Evolutionary conservation across 495 filamentous ascomycete species (phyloP).

Genomic region (Daldinia loculata): DNA sequence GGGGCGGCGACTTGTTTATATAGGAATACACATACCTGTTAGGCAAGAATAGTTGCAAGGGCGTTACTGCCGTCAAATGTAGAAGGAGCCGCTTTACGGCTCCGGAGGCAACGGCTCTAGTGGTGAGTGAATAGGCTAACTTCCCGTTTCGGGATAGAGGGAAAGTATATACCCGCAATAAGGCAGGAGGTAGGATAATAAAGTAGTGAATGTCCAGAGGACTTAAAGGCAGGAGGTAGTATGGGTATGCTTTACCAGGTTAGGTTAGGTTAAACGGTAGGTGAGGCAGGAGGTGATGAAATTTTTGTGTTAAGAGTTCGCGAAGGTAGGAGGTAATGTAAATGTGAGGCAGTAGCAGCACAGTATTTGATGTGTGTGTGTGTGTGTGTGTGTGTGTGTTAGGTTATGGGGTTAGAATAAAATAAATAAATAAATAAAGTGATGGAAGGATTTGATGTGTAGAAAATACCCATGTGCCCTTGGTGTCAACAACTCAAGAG

Average conservation of each 20-base stretch:
- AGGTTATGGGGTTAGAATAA: neutral
- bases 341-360: neutral
- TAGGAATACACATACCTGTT: neutral
- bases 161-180: too few relatives aligned
- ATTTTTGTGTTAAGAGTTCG: neutral
- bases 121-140: neutral
- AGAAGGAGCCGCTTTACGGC: neutral
- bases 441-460: neutral
- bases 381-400: too few relatives aligned
- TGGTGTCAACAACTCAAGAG: neutral
- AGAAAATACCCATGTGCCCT: neutral
- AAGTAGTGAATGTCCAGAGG: neutral
- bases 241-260: too few relatives aligned
- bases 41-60: neutral
- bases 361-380: too few relatives aligned
- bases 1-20: neutral
- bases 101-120: neutral
- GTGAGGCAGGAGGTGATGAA: neutral
- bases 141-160: too few relatives aligned
- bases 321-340: neutral
- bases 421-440: neutral
- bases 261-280: too few relatives aligned
- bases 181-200: neutral
- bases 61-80: neutral
- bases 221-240: neutral